Percentiles rank a stretch among this genome's conserved stretches.
These are phyloP conservation scores for Lycium ferocissimum DNA, from an alignment of 257 asterid species.

Conservation along the genomic window DNA sequence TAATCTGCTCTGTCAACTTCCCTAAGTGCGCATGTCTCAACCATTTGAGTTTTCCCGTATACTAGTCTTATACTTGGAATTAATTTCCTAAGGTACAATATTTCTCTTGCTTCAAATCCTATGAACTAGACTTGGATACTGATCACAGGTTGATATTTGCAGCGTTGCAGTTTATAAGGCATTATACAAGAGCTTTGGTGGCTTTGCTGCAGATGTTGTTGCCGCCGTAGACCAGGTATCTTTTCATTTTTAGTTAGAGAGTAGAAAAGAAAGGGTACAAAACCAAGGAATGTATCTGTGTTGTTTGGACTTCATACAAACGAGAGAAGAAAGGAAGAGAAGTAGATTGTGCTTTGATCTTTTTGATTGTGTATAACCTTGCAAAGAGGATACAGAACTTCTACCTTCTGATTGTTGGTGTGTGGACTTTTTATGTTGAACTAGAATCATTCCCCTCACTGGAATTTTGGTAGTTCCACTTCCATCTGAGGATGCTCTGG, in stretches of 20 bases:
- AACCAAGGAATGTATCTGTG: background rate
- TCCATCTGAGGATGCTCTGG: background rate
- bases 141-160: slow-evolving; percentile 20
- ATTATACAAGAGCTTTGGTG: slow-evolving; percentile 97
- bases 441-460: slow-evolving; percentile 21
- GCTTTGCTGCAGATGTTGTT: slow-evolving; percentile 99
- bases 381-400: background rate
- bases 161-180: slow-evolving; percentile 97
- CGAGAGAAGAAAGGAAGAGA: background rate
- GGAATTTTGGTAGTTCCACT: background rate
- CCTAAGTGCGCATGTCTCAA: background rate
- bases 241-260: background rate
- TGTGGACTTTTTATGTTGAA: background rate
- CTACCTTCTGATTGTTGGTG: background rate
- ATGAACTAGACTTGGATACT: slow-evolving; percentile 4
- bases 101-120: background rate
- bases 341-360: background rate
- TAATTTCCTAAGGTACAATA: background rate
- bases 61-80: background rate
- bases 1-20: slow-evolving; percentile 1
- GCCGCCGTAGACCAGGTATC: slow-evolving; percentile 98
- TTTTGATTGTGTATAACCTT: background rate
- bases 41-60: background rate
- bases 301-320: slow-evolving; percentile 11
- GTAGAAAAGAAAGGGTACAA: slow-evolving; percentile 20